phyloP scores from a whole-genome alignment of 257 asterid species.

The Solanum okadae region DNA sequence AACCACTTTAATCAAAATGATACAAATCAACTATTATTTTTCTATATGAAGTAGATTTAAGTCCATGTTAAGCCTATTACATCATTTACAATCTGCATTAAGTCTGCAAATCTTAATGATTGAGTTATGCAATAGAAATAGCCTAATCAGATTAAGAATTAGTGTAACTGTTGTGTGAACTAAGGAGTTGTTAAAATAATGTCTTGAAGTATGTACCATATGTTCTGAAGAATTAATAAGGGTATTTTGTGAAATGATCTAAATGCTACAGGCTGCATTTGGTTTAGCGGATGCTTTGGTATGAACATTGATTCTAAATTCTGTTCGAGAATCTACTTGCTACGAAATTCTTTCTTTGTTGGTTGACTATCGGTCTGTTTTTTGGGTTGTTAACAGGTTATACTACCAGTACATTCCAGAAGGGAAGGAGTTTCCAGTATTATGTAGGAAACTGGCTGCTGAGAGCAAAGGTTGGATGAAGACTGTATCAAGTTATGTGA shows the following conservation, averaged over 20 bases:
- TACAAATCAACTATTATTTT: not conserved
- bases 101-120: not conserved
- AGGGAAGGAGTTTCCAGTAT: constrained; percentile 86
- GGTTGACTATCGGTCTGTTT: not conserved
- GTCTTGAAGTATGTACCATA: not conserved
- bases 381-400: constrained; percentile 39
- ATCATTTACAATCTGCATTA: not conserved
- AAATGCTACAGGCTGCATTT: not conserved
- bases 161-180: not conserved
- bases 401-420: constrained; percentile 82
- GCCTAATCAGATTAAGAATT: not conserved
- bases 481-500: constrained; percentile 23
- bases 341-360: not conserved
- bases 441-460: constrained; percentile 52
- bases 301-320: not conserved
- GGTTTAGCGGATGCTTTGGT: not conserved
- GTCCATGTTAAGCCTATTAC: not conserved
- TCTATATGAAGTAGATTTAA: not conserved
- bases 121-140: not conserved
- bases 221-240: not conserved
- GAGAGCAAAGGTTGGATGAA: constrained; percentile 42
- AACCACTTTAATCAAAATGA: not conserved
- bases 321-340: not conserved
- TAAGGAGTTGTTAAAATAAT: not conserved
- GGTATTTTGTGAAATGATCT: not conserved